These are phyloP conservation scores for Solidago caesia DNA, from an alignment of 129 eudicot species.

Conservation along the genomic window DNA sequence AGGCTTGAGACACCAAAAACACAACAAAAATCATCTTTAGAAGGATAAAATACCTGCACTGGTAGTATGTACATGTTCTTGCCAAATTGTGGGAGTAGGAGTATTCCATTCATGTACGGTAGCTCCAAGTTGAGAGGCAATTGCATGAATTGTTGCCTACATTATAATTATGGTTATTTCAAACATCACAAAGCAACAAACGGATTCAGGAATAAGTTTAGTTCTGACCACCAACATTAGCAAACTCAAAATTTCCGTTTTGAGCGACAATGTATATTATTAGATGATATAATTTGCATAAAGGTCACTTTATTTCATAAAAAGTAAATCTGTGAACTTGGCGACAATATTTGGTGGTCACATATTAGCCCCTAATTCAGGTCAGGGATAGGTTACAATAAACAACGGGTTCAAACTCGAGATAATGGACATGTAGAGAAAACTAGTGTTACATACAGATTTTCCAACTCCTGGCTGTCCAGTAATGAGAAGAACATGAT, in stretches of 20 bases:
- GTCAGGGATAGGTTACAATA: conserved; percentile 2
- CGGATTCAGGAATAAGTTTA: conserved; percentile 12
- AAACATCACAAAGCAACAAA: conserved; percentile 13
- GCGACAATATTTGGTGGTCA: conserved; percentile 3
- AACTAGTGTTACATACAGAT: conserved; percentile 58
- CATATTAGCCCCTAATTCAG: conserved; percentile 1
- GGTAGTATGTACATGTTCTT: conserved; percentile 77
- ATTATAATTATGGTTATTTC: conserved; percentile 28
- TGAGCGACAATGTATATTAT: not conserved
- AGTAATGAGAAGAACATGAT: conserved; percentile 71
- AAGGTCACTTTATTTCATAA: not conserved
- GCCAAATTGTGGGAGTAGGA: conserved; percentile 97
- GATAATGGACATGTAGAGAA: conserved; percentile 3
- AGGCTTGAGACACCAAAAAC: not conserved
- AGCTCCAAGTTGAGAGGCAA: conserved; percentile 81
- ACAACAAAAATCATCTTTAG: not conserved
- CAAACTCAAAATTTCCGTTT: not conserved
- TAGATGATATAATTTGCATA: not conserved
- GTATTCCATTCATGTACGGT: conserved; percentile 82
- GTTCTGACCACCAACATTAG: not conserved
- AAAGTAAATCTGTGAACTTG: not conserved
- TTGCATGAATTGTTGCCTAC: conserved; percentile 80
- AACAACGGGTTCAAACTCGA: not conserved
- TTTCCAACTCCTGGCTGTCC: conserved; percentile 98
- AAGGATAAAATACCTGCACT: conserved; percentile 52